A percentile compares a stretch with the other conserved stretches of the same genome.
Conservation (phyloP, 2,329 filamentous ascomycete genomes). For the Tricladium varicosporioides region DNA sequence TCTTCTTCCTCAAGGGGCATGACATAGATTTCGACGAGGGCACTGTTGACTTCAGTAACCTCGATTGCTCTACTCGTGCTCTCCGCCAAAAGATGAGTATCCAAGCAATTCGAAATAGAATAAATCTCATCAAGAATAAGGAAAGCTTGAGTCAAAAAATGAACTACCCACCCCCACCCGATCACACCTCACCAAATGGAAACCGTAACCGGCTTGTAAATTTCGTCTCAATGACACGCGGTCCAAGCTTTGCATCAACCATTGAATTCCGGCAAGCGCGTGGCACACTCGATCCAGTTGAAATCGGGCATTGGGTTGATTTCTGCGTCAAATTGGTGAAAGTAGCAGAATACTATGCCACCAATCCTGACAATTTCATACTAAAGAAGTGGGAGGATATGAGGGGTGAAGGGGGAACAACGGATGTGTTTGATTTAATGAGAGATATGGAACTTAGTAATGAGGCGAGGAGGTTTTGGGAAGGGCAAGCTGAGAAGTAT, state of each 20-base stretch:
- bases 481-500: conserved; percentile 5
- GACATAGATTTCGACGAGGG: conserved; percentile 1
- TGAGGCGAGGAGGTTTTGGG: conserved; percentile 13
- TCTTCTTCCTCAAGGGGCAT: conserved; percentile 10
- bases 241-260: conserved; percentile 10
- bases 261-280: conserved; percentile 29
- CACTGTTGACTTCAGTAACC: not conserved
- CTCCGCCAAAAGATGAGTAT: not conserved
- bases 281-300: conserved; percentile 16
- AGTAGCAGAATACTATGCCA: conserved; percentile 19
- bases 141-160: conserved; percentile 8
- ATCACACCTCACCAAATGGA: not conserved
- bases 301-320: conserved; percentile 25
- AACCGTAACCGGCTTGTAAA: conserved; percentile 20
- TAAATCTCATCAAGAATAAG: conserved; percentile 1
- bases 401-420: not conserved
- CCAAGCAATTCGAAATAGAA: not conserved
- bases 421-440: conserved; percentile 20
- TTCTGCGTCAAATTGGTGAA: conserved; percentile 25
- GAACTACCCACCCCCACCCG: conserved; percentile 10
- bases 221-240: conserved; percentile 12
- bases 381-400: conserved; percentile 11
- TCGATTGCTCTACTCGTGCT: conserved; percentile 2
- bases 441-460: conserved; percentile 15
- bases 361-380: conserved; percentile 13